Percentiles rank a stretch among this genome's conserved stretches.
phyloP scores from a whole-genome alignment of 2,329 filamentous ascomycete species.

The Mariannaea elegans region DNA sequence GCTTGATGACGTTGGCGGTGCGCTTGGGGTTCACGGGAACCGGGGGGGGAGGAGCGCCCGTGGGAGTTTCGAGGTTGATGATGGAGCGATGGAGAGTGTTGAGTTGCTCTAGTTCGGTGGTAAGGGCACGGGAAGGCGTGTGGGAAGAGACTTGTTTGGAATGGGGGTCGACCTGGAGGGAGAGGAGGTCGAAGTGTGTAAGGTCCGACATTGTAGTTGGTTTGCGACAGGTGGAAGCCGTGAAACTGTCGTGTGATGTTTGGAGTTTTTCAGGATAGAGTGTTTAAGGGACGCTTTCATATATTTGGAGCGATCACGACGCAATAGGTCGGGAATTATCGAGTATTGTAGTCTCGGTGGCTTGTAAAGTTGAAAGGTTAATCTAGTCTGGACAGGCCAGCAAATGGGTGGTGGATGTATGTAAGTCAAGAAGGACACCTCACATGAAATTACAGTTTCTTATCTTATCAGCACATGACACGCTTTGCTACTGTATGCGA shows the following conservation, averaged over 20 bases:
- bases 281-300: background rate
- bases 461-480: conserved; percentile 53
- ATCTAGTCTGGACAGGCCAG: conserved; percentile 5
- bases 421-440: conserved; percentile 44
- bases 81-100: conserved; percentile 83
- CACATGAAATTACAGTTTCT: conserved; percentile 37
- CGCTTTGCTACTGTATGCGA: conserved; percentile 20
- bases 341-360: background rate
- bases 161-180: conserved; percentile 81
- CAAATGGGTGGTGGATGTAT: conserved; percentile 9
- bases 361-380: conserved; percentile 14
- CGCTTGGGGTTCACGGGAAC: conserved; percentile 94
- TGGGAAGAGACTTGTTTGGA: conserved; percentile 75
- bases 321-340: background rate
- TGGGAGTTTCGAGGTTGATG: conserved; percentile 62
- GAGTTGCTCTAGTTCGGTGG: conserved; percentile 74
- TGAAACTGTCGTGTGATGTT: background rate
- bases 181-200: conserved; percentile 83
- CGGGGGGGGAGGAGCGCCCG: conserved; percentile 80
- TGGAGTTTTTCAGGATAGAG: background rate
- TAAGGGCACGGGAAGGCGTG: conserved; percentile 59
- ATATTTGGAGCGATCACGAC: background rate
- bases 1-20: conserved; percentile 85
- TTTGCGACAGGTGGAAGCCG: background rate
- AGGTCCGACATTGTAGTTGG: conserved; percentile 61